Evolutionary conservation across 78 protist species (phyloP).

Genomic region (Blattamonas nauphoetae): DNA sequence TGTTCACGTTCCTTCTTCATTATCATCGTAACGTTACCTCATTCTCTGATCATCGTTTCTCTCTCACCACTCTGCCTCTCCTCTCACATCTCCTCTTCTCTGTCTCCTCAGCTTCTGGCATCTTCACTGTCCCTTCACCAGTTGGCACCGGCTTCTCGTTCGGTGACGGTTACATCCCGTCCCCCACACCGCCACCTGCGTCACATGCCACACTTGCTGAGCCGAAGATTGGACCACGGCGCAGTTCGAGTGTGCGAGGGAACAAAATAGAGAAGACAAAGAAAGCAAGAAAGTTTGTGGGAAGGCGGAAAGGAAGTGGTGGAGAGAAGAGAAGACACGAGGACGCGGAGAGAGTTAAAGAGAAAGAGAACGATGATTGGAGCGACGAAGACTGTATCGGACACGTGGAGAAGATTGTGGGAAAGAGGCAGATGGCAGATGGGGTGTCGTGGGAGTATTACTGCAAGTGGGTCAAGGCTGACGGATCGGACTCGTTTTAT

Average conservation of each 20-base stretch:
- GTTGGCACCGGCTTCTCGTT: too few species aligned
- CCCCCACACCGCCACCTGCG: background rate
- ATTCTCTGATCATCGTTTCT: too few species aligned
- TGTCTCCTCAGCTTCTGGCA: background rate
- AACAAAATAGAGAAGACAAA: background rate
- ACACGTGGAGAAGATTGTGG: background rate
- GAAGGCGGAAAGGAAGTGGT: too few species aligned
- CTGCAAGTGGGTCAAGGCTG: background rate
- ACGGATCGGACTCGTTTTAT: background rate
- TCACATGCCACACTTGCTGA: background rate
- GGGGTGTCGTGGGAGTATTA: background rate
- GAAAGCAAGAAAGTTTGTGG: background rate
- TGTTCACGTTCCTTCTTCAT: too few species aligned
- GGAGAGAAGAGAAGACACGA: too few species aligned
- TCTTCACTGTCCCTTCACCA: background rate
- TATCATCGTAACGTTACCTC: too few species aligned
- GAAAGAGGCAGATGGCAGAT: background rate
- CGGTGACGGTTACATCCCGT: too few species aligned
- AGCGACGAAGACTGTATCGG: too few species aligned
- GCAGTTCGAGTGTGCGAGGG: background rate
- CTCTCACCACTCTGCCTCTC: too few species aligned
- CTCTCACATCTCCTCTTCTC: too few species aligned
- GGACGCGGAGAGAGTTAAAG: background rate
- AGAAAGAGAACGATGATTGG: too few species aligned
- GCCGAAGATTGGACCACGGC: background rate